Base-by-base conservation (phyloP, 345 rosid species). In the Eutrema heterophyllum region DNA sequence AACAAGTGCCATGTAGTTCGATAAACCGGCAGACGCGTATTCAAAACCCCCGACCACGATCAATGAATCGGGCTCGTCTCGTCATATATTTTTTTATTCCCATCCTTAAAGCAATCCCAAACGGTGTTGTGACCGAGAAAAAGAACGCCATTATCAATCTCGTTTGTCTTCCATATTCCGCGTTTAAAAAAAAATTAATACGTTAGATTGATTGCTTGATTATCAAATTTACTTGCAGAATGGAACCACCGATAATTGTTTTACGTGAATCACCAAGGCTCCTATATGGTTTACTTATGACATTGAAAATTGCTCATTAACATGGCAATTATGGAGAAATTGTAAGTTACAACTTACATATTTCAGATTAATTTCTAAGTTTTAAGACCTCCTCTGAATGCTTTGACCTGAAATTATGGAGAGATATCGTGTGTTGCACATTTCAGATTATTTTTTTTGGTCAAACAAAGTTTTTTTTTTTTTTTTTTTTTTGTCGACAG, bases 1-100 rank as follows among this genome's bases (percentile, higher is more conserved):
- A 27, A 84, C 85, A 29, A 84, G 48, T 2, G 84, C 76, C 85
- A 82, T 78, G 16, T 82, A 82, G 10, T 58, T 73, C 51, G 82
- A 55, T 6, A 82, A 56, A 11, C 84, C 84, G 0, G 85, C 76
- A 0, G 84, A 1, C 66, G 69, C 0, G 84, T 74, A 13, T 82
- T 70, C 15, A 78, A 70, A 10, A 82, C 11, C 44, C 44, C 87
- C 84, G 8, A 80, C 76, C 35, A 82, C 81, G 44, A 80, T 21
- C 2, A n/a, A n/a, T n/a, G n/a, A n/a, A n/a, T 78, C 0, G 84
- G 80, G 7, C 84, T 80, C 6, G 26, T 73, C 30, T 67, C 67
- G 11, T 64, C 27, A 38, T 82, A 80, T 12, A n/a, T 60, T 32
- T 71, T 78, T 9, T 83, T 51, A 80, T 38, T 0, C 69, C 76